Evolutionary conservation across 371 early-diverging fungal species (phyloP).

Genomic region (Saksenaea vasiformis): DNA sequence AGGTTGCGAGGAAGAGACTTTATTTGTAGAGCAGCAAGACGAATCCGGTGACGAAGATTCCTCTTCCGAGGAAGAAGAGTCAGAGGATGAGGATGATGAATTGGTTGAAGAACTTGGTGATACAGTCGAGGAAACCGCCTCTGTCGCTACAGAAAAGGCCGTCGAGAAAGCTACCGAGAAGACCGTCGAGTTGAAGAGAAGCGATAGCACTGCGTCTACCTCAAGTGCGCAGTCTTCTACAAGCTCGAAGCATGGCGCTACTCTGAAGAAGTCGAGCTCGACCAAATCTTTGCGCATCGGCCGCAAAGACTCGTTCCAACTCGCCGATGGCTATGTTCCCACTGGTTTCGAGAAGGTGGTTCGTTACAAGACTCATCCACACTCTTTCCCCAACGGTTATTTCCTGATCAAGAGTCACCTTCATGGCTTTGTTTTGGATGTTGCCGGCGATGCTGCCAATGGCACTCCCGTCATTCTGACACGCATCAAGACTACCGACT

Average conservation of each 20-base stretch:
- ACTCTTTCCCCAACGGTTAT: slow-evolving; percentile 36
- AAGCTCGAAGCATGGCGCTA: neutral
- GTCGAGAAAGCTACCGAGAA: neutral
- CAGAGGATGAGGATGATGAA: slow-evolving; percentile 28
- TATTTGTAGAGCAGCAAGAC: slow-evolving; percentile 28
- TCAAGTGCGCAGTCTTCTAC: slow-evolving; percentile 11
- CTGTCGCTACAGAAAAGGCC: neutral
- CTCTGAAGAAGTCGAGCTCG: neutral
- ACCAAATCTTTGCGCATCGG: slow-evolving; percentile 1
- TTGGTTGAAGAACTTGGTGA: neutral
- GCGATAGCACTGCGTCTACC: neutral
- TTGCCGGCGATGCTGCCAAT: slow-evolving; percentile 21
- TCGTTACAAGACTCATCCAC: slow-evolving; percentile 38
- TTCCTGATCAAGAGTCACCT: slow-evolving; percentile 51
- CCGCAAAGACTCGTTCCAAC: slow-evolving; percentile 20
- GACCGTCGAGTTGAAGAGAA: neutral
- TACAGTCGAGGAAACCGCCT: neutral
- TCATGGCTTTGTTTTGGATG: slow-evolving; percentile 48
- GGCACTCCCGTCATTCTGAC: slow-evolving; percentile 31
- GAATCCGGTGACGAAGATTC: slow-evolving; percentile 35
- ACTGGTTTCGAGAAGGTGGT: slow-evolving; percentile 49
- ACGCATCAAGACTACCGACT: slow-evolving; percentile 37
- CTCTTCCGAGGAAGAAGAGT: slow-evolving; percentile 20
- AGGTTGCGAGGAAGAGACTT: slow-evolving; percentile 26
- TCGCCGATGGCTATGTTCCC: slow-evolving; percentile 34